Evolutionary conservation across 345 rosid species (phyloP), one percentile per base, ranked within the genome.

Genomic region (Durio zibethinus): DNA sequence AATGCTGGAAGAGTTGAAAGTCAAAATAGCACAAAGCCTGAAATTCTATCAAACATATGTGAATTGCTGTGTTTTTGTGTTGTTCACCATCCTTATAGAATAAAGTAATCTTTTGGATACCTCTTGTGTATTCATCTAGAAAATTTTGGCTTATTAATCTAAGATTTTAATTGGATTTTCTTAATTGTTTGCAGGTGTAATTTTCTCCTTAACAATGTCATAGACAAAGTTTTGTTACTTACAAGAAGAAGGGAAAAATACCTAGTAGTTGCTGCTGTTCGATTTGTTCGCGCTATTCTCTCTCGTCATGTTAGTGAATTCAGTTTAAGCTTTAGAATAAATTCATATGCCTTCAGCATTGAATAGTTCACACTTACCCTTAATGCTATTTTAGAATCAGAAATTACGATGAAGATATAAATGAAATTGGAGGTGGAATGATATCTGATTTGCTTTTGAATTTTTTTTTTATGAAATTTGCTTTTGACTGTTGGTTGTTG

Each of bases 1-100:
- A 78, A 76, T 78, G 83, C 71, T 25, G 85, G 79, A 86, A 82
- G 81, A 80, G 83, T 81, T 81, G 83, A 80, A 82, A 88, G 60
- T 82, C 86, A 82, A 76, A 75, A 79, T 73, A 61, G 78, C 54
- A 84, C 83, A 72, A 94, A 90, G 87, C 97, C 99, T 73, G 98
- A 92, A 85, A 91, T 94, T 85, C 91, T 94, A 25, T 86, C 89
- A 73, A 94, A 84, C 88, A 90, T 94, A 79, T 94, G 99, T 84
- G 99, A 97, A 77, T 78, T 97, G 86, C 85, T 97, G 35, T 97
- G 99, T 87, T 97, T 94, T 81, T 94, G 99, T 75, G 94, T 92
- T 72, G 57, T 90, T 79, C 98, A 97, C 89, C 98, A 94, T 86
- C 93, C 97, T 73, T 88, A 89, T 74, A 87, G 97, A 85, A 94